Evolutionary conservation across 2,329 filamentous ascomycete genomes (phyloP), one percentile per base, ranked within the genome.

Genomic region (Epichloe gansuensis): DNA sequence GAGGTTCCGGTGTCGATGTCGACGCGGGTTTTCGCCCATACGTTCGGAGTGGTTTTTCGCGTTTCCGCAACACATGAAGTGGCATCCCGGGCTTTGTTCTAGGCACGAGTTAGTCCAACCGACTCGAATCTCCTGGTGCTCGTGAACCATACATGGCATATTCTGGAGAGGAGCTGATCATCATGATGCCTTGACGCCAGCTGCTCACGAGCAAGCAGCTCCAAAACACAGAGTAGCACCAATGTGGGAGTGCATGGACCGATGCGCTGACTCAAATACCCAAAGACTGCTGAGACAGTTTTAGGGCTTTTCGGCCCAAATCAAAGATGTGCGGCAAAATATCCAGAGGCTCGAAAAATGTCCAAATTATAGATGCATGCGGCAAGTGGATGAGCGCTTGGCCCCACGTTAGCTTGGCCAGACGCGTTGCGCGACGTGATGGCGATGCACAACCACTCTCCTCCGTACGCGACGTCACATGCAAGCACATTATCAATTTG

Each of bases 41-140:
- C 12, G 71, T 73, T 52, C 68, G 65, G 13, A 71, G 57, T 4
- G 65, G 61, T 54, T 67, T 69, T 50, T 61, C 61, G 50, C 67
- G 64, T 39, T 61, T 61, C 52, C 62, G 62, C 21, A 61, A 51
- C 8, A 52, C 53, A 15, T 55, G 57, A 35, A 58, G 46, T 41
- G 54, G 38, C 55, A 64, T 58, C 51, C 60, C 58, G 6, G 55
- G 59, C 50, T 65, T 65, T n/a, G 64, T 65, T 63, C 68, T 70
- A 21, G 25, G 11, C 5, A 13, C 17, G 5, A 12, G 6, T 44
- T 44, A 44, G 21, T 23, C 17, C 17, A 23, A 11, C 2, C 5
- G 5, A 12, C 15, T 11, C 25, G 2, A 39, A 2, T 42, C 28
- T 42, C 11, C 41, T 41, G 25, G 31, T 31, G 31, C 31, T 31